Evolutionary conservation across 2,329 filamentous ascomycete genomes (phyloP).

Genomic region (Daldinia sp.): DNA sequence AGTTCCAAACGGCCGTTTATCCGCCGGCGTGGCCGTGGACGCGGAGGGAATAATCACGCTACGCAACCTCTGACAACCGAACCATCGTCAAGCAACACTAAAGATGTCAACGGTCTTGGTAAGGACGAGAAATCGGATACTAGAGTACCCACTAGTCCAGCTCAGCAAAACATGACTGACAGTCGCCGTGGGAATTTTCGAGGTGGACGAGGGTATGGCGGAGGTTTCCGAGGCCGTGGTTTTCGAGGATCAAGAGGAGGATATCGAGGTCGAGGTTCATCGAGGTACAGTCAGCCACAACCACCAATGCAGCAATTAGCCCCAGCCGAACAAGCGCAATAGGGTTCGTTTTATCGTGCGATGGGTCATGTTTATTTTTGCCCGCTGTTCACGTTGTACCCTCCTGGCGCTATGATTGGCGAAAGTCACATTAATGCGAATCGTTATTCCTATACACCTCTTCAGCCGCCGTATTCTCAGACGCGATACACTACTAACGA

Average conservation of each 20-base stretch:
- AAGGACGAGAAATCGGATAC: constrained; percentile 9
- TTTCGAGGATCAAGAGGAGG: constrained; percentile 33
- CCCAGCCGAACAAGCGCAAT: constrained; percentile 32
- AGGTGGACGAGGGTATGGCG: constrained; percentile 41
- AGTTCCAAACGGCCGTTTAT: constrained; percentile 46
- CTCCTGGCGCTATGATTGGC: background rate
- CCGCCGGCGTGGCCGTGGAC: constrained; percentile 44
- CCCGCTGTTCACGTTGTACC: background rate
- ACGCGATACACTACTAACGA: background rate
- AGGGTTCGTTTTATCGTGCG: constrained; percentile 19
- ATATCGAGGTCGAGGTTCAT: constrained; percentile 38
- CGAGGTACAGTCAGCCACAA: constrained; percentile 22
- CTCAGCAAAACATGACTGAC: constrained; percentile 11
- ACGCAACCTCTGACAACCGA: constrained; percentile 7
- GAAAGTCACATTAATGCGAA: background rate
- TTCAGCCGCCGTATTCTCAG: background rate
- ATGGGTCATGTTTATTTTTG: background rate
- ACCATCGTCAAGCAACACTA: constrained; percentile 7
- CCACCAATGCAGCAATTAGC: constrained; percentile 24
- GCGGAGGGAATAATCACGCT: constrained; percentile 32
- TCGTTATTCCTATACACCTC: background rate
- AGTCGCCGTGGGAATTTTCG: constrained; percentile 37
- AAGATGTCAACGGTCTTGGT: background rate
- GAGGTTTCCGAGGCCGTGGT: constrained; percentile 37
- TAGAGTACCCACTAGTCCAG: background rate